Conservation (phyloP, 305 asterid species). For the Nicotiana rustica region DNA sequence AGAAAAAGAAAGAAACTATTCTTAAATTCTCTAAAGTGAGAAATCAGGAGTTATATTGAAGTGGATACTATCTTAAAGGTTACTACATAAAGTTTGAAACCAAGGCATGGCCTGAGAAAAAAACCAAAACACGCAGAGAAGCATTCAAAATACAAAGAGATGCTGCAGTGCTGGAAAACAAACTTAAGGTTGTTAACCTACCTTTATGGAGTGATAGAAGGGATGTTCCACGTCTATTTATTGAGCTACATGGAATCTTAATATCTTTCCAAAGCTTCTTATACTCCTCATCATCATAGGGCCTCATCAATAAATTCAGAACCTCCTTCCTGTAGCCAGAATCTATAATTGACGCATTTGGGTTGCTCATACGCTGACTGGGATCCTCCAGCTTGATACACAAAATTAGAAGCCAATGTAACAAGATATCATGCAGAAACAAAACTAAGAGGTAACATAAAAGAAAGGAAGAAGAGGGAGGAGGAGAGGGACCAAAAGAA, state of each 20-base stretch:
- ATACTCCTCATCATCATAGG: constrained; percentile 50
- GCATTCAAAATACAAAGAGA: constrained; percentile 9
- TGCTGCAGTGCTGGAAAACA: background rate
- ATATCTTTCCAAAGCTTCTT: constrained; percentile 27
- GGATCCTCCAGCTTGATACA: constrained; percentile 40
- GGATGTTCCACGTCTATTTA: constrained; percentile 42
- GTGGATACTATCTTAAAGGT: constrained; percentile 11
- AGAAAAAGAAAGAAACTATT: background rate
- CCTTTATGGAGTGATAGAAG: constrained; percentile 49
- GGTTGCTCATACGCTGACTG: background rate
- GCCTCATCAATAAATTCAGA: constrained; percentile 43
- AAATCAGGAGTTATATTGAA: constrained; percentile 7
- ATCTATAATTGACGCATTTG: background rate
- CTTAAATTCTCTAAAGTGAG: constrained; percentile 14
- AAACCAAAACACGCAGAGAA: background rate
- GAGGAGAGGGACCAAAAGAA: background rate
- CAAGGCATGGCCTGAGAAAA: background rate
- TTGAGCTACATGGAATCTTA: constrained; percentile 1
- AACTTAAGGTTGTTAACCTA: constrained; percentile 39
- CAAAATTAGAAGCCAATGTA: constrained; percentile 21
- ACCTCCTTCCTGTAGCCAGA: constrained; percentile 45
- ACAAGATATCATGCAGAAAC: constrained; percentile 23
- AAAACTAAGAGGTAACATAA: constrained; percentile 23
- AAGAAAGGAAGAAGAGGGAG: background rate
- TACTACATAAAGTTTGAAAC: background rate